A percentile compares a stretch with the other conserved stretches of the same genome.
Evolutionary conservation across 2,329 filamentous ascomycete genomes (phyloP).

Genomic region (Pyrenochaeta sp.): DNA sequence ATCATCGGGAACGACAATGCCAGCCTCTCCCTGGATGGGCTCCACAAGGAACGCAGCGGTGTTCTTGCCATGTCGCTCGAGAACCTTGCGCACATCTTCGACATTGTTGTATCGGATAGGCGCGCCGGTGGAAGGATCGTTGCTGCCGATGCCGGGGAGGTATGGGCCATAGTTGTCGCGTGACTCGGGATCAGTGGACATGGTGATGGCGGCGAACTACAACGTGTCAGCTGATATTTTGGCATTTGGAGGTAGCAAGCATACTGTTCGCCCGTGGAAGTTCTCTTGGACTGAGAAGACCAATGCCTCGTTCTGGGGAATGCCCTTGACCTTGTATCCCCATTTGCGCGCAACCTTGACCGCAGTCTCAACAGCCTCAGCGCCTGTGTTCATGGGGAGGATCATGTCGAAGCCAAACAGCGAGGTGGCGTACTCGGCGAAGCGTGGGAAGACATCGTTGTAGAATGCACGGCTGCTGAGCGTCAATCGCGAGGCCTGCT

Average conservation of each 20-base stretch:
- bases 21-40: slow-evolving; percentile 96
- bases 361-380: slow-evolving; percentile 93
- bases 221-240: slow-evolving; percentile 17
- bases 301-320: slow-evolving; percentile 81
- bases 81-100: slow-evolving; percentile 76
- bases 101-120: slow-evolving; percentile 87
- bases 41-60: slow-evolving; percentile 94
- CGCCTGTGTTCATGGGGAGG: slow-evolving; percentile 96
- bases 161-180: slow-evolving; percentile 97
- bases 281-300: slow-evolving; percentile 88
- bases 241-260: slow-evolving; percentile 40
- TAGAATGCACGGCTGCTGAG: slow-evolving; percentile 95
- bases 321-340: slow-evolving; percentile 96
- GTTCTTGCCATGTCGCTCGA: slow-evolving; percentile 81
- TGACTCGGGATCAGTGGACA: slow-evolving; percentile 95
- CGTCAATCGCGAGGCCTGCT: slow-evolving; percentile 88
- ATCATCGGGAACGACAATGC: slow-evolving; percentile 92
- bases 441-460: slow-evolving; percentile 97
- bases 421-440: slow-evolving; percentile 88
- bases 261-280: slow-evolving; percentile 93
- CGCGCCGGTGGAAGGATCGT: slow-evolving; percentile 76
- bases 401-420: slow-evolving; percentile 98
- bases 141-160: slow-evolving; percentile 83
- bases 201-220: slow-evolving; percentile 90
- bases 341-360: slow-evolving; percentile 97